Evolutionary conservation across 2,329 filamentous ascomycete genomes (phyloP).

Genomic region (Aspergillus pseudonomiae): DNA sequence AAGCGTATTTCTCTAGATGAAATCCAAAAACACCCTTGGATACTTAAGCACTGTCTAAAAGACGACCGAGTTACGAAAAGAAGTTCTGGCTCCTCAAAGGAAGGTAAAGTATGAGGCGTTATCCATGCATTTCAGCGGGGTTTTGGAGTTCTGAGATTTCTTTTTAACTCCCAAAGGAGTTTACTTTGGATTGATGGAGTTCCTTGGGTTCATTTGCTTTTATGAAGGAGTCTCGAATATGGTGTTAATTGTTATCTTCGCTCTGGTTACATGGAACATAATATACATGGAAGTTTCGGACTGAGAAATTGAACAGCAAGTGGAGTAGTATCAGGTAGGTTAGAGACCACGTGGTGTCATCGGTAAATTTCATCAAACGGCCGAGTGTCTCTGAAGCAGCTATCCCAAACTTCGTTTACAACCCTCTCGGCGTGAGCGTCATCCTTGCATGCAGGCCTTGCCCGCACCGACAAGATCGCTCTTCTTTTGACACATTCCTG

Average conservation of each 20-base stretch:
- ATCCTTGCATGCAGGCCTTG: conserved; percentile 78
- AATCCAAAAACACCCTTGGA: conserved; percentile 91
- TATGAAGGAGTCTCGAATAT: not conserved
- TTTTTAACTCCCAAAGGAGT: not conserved
- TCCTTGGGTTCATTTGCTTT: conserved; percentile 4
- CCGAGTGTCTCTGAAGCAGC: conserved; percentile 89
- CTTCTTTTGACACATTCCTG: conserved; percentile 86
- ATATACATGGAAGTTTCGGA: conserved; percentile 13
- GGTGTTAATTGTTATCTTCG: conserved; percentile 6
- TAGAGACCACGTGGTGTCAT: conserved; percentile 33
- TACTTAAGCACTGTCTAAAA: conserved; percentile 85
- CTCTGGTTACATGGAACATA: conserved; percentile 12
- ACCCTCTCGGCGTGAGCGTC: conserved; percentile 83
- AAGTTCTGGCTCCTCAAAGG: conserved; percentile 42
- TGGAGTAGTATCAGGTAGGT: not conserved
- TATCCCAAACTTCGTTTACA: conserved; percentile 98
- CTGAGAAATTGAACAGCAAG: not conserved
- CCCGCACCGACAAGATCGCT: conserved; percentile 77
- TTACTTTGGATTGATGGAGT: not conserved
- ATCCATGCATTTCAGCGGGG: conserved; percentile 22
- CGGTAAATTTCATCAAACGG: conserved; percentile 97
- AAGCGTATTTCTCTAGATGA: conserved; percentile 90
- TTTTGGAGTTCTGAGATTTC: conserved; percentile 21
- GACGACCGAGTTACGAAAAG: conserved; percentile 50
- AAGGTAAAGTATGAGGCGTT: conserved; percentile 33